These are phyloP conservation scores for Saccharomycopsis sp. DNA, from an alignment of 805 yeast genomes.

Conservation along the genomic window DNA sequence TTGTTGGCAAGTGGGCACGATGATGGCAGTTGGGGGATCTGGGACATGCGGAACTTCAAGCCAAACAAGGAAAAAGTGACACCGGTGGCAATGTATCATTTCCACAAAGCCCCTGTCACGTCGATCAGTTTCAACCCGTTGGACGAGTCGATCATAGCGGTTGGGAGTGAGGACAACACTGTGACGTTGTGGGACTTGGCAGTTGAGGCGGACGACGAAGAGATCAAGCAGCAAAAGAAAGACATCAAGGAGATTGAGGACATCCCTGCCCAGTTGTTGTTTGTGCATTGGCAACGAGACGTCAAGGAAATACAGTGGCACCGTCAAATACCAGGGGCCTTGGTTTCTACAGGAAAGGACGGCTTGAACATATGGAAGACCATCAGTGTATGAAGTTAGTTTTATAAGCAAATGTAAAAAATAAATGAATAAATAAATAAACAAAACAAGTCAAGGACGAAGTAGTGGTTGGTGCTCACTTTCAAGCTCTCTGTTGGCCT, in stretches of 20 bases:
- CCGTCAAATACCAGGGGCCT: constrained; percentile 89
- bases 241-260: constrained; percentile 74
- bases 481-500: background rate
- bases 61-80: constrained; percentile 35
- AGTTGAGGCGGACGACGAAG: constrained; percentile 98
- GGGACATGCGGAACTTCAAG: constrained; percentile 89
- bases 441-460: too few relatives aligned
- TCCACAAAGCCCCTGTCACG: constrained; percentile 90
- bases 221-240: constrained; percentile 73
- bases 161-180: constrained; percentile 92
- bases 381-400: constrained; percentile 75
- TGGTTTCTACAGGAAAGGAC: constrained; percentile 91
- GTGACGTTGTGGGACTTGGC: constrained; percentile 97
- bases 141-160: constrained; percentile 93
- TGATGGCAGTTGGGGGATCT: constrained; percentile 94
- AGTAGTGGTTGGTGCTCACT: background rate
- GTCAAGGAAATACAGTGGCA: constrained; percentile 99
- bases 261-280: constrained; percentile 90
- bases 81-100: constrained; percentile 91
- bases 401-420: too few relatives aligned
- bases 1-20: constrained; percentile 93
- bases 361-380: constrained; percentile 96
- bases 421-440: too few relatives aligned
- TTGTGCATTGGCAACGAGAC: constrained; percentile 97
- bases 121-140: constrained; percentile 90